Base-by-base conservation (phyloP, 306 rosid species). In the Glycine soja region DNA sequence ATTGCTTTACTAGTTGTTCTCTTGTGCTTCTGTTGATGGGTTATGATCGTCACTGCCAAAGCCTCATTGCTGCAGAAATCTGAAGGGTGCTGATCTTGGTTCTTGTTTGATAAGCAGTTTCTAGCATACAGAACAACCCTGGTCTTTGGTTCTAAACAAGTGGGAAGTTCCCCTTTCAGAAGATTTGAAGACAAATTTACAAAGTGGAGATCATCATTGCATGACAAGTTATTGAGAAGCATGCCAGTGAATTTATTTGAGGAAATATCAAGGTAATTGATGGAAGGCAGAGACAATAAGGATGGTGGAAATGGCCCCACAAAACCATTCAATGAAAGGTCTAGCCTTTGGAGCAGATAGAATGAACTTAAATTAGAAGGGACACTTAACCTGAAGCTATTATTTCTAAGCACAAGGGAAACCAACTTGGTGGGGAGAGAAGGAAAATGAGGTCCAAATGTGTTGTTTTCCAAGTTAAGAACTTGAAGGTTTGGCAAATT, bases 391-490 rank as follows among this genome's bases (percentile, higher is more conserved):
- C 83, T 83, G 80, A 95, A 93, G 75, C 84, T 86, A 75, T 95
- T 95, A 57, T 89, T 90, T 79, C 90, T 90, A 5, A 95, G 94
- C 79, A 87, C 92, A 70, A 95, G 85, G 10, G 87, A 89, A 77
- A 87, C 84, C 59, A 93, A 19, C 83, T 91, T 93, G 59, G 74
- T 75, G 24, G 91, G 91, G 40, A 95, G 84, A 63, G 62, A 80
- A n/a, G 99, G 98, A 76, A 95, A 90, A 69, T 87, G 87, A 32
- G 90, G 94, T 73, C 99, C 99, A 14, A 95, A 81, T 70, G 68
- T 61, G 84, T 95, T 93, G 63, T 77, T 88, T 75, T 91, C 92
- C 69, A 93, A 82, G 72, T 93, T 83, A 73, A 95, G 89, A 75
- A 87, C 87, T 84, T 95, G 98, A 81, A 95, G 82, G 82, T 93